phyloP scores from a whole-genome alignment of 2,329 filamentous ascomycete species.

The Cladophialophora bantiana region DNA sequence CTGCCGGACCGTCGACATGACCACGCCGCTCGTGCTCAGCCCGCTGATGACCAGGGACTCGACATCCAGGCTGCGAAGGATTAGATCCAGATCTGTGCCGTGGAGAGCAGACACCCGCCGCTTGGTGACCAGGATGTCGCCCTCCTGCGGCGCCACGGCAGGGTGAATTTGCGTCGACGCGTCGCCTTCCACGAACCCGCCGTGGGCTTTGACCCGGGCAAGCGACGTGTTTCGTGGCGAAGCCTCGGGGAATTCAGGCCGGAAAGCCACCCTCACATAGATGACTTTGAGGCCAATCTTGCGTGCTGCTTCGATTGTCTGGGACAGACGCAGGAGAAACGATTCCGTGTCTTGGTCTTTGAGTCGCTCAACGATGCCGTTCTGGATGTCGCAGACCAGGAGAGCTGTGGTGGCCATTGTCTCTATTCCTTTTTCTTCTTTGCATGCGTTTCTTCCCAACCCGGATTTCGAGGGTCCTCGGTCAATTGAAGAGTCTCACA shows the following conservation, averaged over 20 bases:
- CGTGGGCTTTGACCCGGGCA: neutral
- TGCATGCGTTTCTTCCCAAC: neutral
- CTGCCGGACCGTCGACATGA: slow-evolving; percentile 19
- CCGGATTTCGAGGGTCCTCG: neutral
- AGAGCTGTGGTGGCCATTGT: slow-evolving; percentile 16
- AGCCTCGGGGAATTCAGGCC: slow-evolving; percentile 12
- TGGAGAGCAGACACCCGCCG: slow-evolving; percentile 21
- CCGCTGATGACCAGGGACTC: slow-evolving; percentile 17
- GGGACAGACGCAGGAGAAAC: slow-evolving; percentile 14
- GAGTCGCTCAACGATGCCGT: slow-evolving; percentile 15
- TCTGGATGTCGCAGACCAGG: slow-evolving; percentile 22
- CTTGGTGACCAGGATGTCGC: slow-evolving; percentile 21
- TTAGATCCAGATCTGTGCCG: slow-evolving; percentile 20
- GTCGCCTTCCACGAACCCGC: slow-evolving; percentile 7
- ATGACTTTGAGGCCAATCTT: neutral
- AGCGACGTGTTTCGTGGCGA: slow-evolving; percentile 9
- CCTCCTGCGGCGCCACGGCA: neutral
- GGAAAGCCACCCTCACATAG: slow-evolving; percentile 9
- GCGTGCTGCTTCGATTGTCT: slow-evolving; percentile 11
- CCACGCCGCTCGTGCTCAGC: slow-evolving; percentile 20
- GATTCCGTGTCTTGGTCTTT: neutral
- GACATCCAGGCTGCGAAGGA: slow-evolving; percentile 8
- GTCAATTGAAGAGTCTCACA: slow-evolving; percentile 5
- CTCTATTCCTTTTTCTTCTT: neutral
- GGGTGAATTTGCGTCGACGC: slow-evolving; percentile 20